Conservation (phyloP, 2,329 filamentous ascomycete genomes). For the Hypoxylon rubiginosum region DNA sequence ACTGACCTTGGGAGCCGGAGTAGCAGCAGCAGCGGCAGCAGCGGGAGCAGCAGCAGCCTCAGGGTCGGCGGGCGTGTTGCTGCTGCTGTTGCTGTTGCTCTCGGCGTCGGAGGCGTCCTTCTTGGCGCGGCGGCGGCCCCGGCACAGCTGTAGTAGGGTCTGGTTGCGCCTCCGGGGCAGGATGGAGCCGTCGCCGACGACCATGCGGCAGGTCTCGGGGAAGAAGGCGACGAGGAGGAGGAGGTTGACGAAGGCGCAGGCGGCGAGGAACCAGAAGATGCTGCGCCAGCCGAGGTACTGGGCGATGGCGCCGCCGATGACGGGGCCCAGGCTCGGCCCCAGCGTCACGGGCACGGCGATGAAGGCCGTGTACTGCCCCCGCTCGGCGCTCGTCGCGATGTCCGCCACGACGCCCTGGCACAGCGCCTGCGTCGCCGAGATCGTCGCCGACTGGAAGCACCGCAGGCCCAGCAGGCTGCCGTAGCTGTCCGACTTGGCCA, state of each 20-base stretch:
- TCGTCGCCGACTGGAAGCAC: slow-evolving; percentile 63
- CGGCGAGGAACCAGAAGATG: slow-evolving; percentile 75
- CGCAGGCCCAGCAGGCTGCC: slow-evolving; percentile 60
- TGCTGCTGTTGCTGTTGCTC: no score
- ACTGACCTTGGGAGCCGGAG: slow-evolving; percentile 25
- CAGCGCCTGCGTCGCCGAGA: slow-evolving; percentile 66
- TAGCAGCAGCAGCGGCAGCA: slow-evolving; percentile 55
- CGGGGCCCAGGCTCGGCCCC: slow-evolving; percentile 56
- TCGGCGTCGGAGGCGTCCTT: slow-evolving; percentile 44
- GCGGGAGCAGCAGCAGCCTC: slow-evolving; percentile 55
- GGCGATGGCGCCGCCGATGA: slow-evolving; percentile 62
- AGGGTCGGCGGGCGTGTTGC: slow-evolving; percentile 61
- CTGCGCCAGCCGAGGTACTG: slow-evolving; percentile 72
- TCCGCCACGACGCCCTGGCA: slow-evolving; percentile 66
- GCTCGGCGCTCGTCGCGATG: slow-evolving; percentile 65
- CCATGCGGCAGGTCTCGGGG: slow-evolving; percentile 68
- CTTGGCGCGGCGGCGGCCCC: slow-evolving; percentile 31
- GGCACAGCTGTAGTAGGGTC: slow-evolving; percentile 44
- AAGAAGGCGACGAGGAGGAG: slow-evolving; percentile 65
- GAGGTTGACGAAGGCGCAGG: slow-evolving; percentile 62
- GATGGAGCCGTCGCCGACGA: slow-evolving; percentile 72
- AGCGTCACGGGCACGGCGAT: slow-evolving; percentile 58
- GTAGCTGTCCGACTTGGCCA: slow-evolving; percentile 58
- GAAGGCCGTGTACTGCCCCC: slow-evolving; percentile 65
- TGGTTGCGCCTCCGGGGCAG: slow-evolving; percentile 66